Evolutionary conservation across 768 basidiomycete genomes (phyloP), one percentile per base, ranked within the genome.

Genomic region (Boletellus sp.): DNA sequence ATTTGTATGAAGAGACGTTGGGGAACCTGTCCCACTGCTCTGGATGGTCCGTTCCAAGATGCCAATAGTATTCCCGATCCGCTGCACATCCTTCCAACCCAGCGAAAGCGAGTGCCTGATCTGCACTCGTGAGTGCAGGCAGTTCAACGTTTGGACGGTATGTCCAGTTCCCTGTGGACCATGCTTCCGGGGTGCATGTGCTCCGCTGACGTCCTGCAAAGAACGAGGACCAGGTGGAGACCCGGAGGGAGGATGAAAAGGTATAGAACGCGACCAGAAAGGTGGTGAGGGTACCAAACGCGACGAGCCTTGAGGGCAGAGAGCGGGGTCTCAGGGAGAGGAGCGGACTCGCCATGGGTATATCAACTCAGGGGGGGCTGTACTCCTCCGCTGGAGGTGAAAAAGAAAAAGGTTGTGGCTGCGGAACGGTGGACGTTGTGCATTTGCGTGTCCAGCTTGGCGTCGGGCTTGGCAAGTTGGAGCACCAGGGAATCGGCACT

Each of bases 1-100:
- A 85, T 43, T 65, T 63, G 64, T 77, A 85, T 1, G 76, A 74
- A 31, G 74, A 68, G 8, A 77, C 79, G 1, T 55, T 61, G 0
- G 83, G 83, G 53, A 81, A 84, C 48, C 81, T 70, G 49, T 74
- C 70, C 68, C 70, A 82, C 24, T 72, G 70, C 11, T 72, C 71
- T 43, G 67, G 57, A 17, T 68, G 72, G 65, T 84, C 81, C 1
- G 76, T 62, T 8, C 73, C 82, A 22, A 86, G 69, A 61, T 86
- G 84, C 84, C 83, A 85, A 50, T 67, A 68, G 54, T 74, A 77
- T 63, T 85, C 84, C 46, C 83, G 72, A 48, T 77, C 75, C 55
- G 78, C 78, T 17, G 84, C 83, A 54, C 84, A 85, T 26, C 81
- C 81, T 47, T 75, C 68, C 32, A 83, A 75, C 6, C 82, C 82